These are phyloP conservation scores for Noccaea caerulescens DNA, from an alignment of 345 rosid species.

Conservation along the genomic window DNA sequence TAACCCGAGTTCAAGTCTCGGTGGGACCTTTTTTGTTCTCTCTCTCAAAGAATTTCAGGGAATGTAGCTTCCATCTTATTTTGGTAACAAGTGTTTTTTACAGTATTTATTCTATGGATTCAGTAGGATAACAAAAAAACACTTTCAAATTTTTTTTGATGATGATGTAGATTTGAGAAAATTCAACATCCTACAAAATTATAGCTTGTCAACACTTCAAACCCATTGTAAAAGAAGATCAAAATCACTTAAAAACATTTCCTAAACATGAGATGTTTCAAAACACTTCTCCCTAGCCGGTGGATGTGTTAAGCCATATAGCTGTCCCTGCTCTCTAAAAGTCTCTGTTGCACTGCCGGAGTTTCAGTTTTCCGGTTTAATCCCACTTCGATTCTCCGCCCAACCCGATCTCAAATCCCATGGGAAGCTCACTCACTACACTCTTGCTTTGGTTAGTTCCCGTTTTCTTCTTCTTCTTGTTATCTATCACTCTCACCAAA, in stretches of 20 bases:
- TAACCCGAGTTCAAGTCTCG: constrained; percentile 31
- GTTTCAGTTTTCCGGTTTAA: constrained; percentile 29
- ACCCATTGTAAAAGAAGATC: not conserved
- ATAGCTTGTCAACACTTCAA: constrained; percentile 17
- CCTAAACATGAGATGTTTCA: not conserved
- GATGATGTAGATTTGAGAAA: not conserved
- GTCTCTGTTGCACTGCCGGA: not conserved
- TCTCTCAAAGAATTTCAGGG: not conserved
- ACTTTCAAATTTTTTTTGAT: not conserved
- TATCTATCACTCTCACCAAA: constrained; percentile 39
- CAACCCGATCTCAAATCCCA: constrained; percentile 62
- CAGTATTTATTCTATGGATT: no score
- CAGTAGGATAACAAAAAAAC: no score
- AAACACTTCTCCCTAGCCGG: not conserved
- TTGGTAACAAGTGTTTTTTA: no score
- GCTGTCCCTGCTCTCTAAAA: not conserved
- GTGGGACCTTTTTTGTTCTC: not conserved
- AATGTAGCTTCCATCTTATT: not conserved
- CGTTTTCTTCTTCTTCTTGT: constrained; percentile 52
- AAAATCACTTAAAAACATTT: not conserved
- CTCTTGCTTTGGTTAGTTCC: constrained; percentile 42
- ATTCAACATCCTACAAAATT: not conserved
- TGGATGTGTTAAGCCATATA: not conserved
- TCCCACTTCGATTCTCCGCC: constrained; percentile 89
- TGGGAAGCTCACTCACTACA: constrained; percentile 41